Evolutionary conservation across 805 yeast genomes (phyloP).

Genomic region (Tetrapisispora arboricola): DNA sequence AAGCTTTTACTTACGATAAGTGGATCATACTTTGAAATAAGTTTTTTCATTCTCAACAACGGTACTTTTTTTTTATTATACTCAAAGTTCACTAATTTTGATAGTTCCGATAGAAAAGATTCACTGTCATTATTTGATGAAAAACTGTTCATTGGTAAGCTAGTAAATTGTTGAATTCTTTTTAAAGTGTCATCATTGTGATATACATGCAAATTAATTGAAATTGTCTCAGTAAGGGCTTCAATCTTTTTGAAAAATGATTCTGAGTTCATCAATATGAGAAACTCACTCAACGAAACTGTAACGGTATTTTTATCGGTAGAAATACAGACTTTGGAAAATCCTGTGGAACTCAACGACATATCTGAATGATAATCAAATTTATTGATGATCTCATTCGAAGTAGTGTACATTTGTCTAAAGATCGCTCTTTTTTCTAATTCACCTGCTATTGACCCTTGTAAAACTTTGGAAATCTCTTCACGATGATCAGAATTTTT

Average conservation of each 20-base stretch:
- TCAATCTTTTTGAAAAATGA: background rate
- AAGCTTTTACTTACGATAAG: background rate
- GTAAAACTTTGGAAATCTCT: constrained; percentile 28
- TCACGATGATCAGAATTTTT: constrained; percentile 31
- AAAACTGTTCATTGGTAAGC: background rate
- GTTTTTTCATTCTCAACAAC: background rate
- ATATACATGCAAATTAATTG: constrained; percentile 36
- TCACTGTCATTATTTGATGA: background rate
- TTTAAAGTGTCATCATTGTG: constrained; percentile 40
- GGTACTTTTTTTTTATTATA: background rate
- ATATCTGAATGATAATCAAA: constrained; percentile 45
- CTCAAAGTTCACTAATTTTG: background rate
- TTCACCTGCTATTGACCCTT: constrained; percentile 27
- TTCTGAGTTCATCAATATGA: constrained; percentile 3
- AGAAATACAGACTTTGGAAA: constrained; percentile 41
- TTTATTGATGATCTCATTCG: constrained; percentile 29
- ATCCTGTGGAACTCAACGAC: constrained; percentile 39
- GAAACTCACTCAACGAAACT: constrained; percentile 28
- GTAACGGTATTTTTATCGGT: constrained; percentile 26
- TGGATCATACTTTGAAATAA: background rate
- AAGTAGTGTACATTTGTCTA: constrained; percentile 22
- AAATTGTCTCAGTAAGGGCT: constrained; percentile 5
- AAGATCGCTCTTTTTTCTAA: constrained; percentile 33
- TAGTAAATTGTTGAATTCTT: background rate
- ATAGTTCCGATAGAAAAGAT: background rate